A percentile compares a stretch with the other conserved stretches of the same genome.
Conservation (phyloP, 176 grass and related monocot species). For the Ananas comosus region DNA sequence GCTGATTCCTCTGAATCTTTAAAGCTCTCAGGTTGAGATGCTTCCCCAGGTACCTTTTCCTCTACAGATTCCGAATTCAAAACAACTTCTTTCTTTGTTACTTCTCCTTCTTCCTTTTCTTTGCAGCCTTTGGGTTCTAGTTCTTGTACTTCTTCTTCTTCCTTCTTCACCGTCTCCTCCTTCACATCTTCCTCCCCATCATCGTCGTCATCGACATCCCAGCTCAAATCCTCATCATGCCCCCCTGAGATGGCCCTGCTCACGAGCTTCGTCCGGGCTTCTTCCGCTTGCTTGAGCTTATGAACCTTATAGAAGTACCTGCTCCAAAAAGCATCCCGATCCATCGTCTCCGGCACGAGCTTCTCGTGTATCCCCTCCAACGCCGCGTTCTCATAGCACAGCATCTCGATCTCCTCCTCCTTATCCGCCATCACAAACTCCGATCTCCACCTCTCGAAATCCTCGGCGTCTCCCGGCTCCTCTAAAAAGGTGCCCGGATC, state of each 20-base stretch:
- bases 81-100: slow-evolving; percentile 12
- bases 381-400: slow-evolving; percentile 46
- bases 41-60: slow-evolving; percentile 19
- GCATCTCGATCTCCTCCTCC: slow-evolving; percentile 61
- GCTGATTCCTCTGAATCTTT: slow-evolving; percentile 30
- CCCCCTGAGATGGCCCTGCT: slow-evolving; percentile 57
- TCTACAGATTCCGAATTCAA: not conserved
- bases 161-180: slow-evolving; percentile 26
- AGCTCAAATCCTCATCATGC: slow-evolving; percentile 78
- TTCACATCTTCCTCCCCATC: slow-evolving; percentile 33
- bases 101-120: slow-evolving; percentile 12
- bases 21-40: slow-evolving; percentile 15
- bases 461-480: slow-evolving; percentile 64
- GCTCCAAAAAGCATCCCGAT: slow-evolving; percentile 62
- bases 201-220: slow-evolving; percentile 40
- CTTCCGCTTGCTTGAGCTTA: slow-evolving; percentile 75
- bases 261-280: slow-evolving; percentile 70
- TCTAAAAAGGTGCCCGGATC: slow-evolving; percentile 58
- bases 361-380: slow-evolving; percentile 50
- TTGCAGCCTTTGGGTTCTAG: slow-evolving; percentile 12
- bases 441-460: slow-evolving; percentile 54
- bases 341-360: slow-evolving; percentile 55
- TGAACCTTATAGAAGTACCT: slow-evolving; percentile 70
- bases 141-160: slow-evolving; percentile 6
- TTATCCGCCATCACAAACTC: slow-evolving; percentile 58